Evolutionary conservation across 805 yeast genomes (phyloP).

Genomic region (Yamadazyma akitaensis): DNA sequence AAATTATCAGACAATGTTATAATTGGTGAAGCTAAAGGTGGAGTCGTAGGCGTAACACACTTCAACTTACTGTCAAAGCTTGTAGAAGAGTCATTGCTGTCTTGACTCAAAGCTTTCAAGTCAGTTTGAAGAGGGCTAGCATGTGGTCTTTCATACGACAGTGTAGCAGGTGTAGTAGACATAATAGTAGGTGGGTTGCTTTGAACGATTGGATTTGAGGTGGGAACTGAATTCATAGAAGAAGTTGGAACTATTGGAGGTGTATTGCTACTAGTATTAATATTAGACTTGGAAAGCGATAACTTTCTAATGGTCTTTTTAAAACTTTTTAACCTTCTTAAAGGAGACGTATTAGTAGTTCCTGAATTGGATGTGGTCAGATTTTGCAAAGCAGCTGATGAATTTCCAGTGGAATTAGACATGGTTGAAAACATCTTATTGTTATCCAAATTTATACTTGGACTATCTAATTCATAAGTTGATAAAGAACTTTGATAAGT

Average conservation of each 20-base stretch:
- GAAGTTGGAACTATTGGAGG: neutral
- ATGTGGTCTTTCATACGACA: constrained; percentile 10
- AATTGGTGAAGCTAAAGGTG: constrained; percentile 36
- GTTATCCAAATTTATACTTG: constrained; percentile 22
- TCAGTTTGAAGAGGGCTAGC: constrained; percentile 15
- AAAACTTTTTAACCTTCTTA: constrained; percentile 34
- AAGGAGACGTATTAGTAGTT: constrained; percentile 21
- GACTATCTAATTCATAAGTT: constrained; percentile 25
- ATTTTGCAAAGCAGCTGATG: neutral
- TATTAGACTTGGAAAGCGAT: constrained; percentile 19
- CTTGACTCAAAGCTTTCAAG: constrained; percentile 13
- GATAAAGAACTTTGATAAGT: constrained; percentile 14
- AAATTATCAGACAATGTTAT: constrained; percentile 36
- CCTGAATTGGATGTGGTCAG: neutral
- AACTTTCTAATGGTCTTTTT: constrained; percentile 39
- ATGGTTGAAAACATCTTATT: constrained; percentile 11
- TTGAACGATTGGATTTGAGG: neutral
- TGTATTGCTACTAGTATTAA: neutral
- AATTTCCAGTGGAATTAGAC: constrained; percentile 7
- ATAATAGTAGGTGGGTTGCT: neutral
- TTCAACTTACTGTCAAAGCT: constrained; percentile 13
- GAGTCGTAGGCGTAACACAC: constrained; percentile 27
- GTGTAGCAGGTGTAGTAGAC: neutral
- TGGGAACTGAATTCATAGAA: constrained; percentile 1
- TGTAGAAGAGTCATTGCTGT: constrained; percentile 11